Conservation (phyloP, 495 filamentous ascomycete species). For the Lophium mytilinum region DNA sequence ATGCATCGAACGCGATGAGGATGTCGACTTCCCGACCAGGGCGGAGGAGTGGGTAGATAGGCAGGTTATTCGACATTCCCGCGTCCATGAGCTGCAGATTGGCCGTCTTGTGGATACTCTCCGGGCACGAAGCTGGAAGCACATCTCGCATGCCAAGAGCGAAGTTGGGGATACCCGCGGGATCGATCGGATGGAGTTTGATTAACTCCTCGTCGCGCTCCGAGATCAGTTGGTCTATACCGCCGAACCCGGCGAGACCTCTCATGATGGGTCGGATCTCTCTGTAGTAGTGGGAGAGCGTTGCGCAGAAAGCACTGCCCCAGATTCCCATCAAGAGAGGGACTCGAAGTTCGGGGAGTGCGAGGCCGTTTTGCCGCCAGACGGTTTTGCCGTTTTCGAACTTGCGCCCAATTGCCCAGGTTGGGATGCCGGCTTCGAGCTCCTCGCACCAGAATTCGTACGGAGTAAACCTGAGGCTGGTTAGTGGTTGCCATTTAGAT, state of each 20-base stretch:
- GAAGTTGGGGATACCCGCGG: slow-evolving; percentile 81
- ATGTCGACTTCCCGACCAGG: slow-evolving; percentile 83
- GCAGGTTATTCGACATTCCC: slow-evolving; percentile 96
- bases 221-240: slow-evolving; percentile 79
- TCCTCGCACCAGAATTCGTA: slow-evolving; percentile 98
- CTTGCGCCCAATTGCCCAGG: slow-evolving; percentile 80
- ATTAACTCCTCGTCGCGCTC: slow-evolving; percentile 72
- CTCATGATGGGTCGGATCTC: slow-evolving; percentile 75
- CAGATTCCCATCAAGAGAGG: slow-evolving; percentile 95
- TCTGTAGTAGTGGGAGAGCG: slow-evolving; percentile 88
- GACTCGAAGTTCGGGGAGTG: slow-evolving; percentile 72
- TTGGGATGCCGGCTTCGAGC: slow-evolving; percentile 81
- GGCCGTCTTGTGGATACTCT: slow-evolving; percentile 57
- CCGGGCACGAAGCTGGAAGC: slow-evolving; percentile 65
- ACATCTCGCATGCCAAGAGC: slow-evolving; percentile 66
- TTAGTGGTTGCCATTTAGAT: not conserved
- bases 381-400: slow-evolving; percentile 65
- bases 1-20: slow-evolving; percentile 82
- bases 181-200: slow-evolving; percentile 88
- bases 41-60: slow-evolving; percentile 86
- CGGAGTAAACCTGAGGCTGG: slow-evolving; percentile 52
- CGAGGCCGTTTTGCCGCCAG: slow-evolving; percentile 48
- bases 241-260: slow-evolving; percentile 62
- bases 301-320: slow-evolving; percentile 93
- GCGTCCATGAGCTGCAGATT: slow-evolving; percentile 88